phyloP scores from a whole-genome alignment of 805 yeast species.

The Nakazawaea pomicola region DNA sequence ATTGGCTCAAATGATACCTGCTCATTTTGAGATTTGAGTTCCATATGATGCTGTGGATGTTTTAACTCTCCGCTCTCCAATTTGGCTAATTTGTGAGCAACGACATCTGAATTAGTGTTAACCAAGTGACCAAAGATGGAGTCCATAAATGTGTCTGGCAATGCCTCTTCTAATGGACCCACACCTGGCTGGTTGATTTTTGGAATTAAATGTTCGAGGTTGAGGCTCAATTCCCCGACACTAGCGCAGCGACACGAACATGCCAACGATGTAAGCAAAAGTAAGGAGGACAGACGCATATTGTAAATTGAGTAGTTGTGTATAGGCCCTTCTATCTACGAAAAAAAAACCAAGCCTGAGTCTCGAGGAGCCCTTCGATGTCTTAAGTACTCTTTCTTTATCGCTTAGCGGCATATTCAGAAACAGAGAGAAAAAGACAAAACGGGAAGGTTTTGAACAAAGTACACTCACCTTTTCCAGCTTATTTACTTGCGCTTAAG shows the following conservation, averaged over 20 bases:
- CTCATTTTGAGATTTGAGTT: neutral
- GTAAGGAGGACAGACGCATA: too few species aligned
- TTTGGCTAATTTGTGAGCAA: constrained; percentile 5
- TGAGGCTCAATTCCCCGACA: constrained; percentile 1
- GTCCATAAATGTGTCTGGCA: constrained; percentile 19
- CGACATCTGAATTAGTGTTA: constrained; percentile 13
- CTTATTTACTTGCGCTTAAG: too few species aligned
- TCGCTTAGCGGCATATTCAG: too few species aligned
- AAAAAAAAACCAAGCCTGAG: too few species aligned
- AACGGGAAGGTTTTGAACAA: too few species aligned
- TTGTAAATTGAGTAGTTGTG: too few species aligned
- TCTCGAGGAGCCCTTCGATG: too few species aligned
- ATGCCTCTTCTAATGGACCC: neutral
- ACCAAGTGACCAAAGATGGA: constrained; percentile 20
- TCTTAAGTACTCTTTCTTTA: too few species aligned
- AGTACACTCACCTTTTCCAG: too few species aligned
- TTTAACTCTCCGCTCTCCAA: constrained; percentile 14
- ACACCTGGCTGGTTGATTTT: neutral
- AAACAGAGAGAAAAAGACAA: too few species aligned
- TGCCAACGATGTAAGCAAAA: too few species aligned
- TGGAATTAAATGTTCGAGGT: neutral
- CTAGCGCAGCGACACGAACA: constrained; percentile 1
- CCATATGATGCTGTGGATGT: neutral
- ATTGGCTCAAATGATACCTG: constrained; percentile 3
- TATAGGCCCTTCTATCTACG: too few species aligned